Evolutionary conservation across 2,329 filamentous ascomycete genomes (phyloP).

Genomic region (Pseudogymnoascus sp.): DNA sequence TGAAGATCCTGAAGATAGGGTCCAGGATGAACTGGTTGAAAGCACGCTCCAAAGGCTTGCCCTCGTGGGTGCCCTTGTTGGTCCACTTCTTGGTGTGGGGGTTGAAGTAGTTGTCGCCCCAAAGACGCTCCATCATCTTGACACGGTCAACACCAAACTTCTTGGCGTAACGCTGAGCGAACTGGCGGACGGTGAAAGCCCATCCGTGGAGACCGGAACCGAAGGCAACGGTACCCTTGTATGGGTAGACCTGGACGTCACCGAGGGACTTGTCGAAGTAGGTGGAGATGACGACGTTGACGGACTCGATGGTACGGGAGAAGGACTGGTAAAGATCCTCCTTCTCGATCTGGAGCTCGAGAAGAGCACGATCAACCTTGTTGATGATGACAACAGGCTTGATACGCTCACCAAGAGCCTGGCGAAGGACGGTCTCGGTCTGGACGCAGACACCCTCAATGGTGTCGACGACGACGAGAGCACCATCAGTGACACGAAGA

Average conservation of each 20-base stretch:
- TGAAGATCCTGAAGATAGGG: conserved; percentile 99
- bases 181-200: conserved; percentile 99
- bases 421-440: conserved; percentile 98
- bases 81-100: conserved; percentile 99
- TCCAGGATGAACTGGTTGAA: conserved; percentile 99
- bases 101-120: conserved; percentile 99
- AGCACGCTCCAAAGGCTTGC: conserved; percentile 87
- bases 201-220: conserved; percentile 99
- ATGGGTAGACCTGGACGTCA: conserved; percentile 97
- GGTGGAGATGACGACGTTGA: conserved; percentile 99
- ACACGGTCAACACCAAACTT: conserved; percentile 99
- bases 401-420: conserved; percentile 99
- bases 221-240: conserved; percentile 96
- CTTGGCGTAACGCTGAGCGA: conserved; percentile 93
- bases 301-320: conserved; percentile 98
- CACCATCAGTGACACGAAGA: conserved; percentile 99
- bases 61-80: conserved; percentile 73
- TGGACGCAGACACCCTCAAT: conserved; percentile 99
- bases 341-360: conserved; percentile 97
- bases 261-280: conserved; percentile 96
- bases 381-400: conserved; percentile 99
- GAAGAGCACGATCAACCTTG: conserved; percentile 99
- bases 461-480: conserved; percentile 98
- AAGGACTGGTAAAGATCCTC: conserved; percentile 99
- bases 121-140: conserved; percentile 99